Conservation (phyloP, 768 basidiomycete species). For the Mycena haematopus region DNA sequence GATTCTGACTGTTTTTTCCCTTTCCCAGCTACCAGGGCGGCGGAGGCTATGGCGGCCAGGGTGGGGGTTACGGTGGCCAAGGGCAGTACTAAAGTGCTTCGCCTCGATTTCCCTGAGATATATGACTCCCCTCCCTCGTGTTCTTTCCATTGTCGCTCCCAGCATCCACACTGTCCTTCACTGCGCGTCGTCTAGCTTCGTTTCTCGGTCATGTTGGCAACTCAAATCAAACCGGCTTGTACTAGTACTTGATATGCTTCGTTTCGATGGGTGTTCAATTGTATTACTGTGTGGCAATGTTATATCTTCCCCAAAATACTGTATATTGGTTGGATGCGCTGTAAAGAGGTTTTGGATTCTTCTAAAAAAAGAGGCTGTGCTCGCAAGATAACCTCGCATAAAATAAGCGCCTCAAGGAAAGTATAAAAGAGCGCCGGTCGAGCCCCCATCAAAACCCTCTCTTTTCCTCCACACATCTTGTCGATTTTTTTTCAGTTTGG, state of each 20-base stretch:
- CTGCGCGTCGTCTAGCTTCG: constrained; percentile 46
- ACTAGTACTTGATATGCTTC: constrained; percentile 45
- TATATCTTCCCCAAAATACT: not conserved
- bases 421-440: not conserved
- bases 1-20: too few relatives aligned
- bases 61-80: constrained; percentile 20
- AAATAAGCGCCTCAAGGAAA: constrained; percentile 19
- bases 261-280: constrained; percentile 28
- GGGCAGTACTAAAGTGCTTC: not conserved
- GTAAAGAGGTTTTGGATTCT: not conserved
- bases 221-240: constrained; percentile 50
- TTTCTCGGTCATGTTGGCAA: constrained; percentile 40
- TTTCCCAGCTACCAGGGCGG: constrained; percentile 33
- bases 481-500: constrained; percentile 20
- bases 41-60: constrained; percentile 15
- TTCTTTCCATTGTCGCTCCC: constrained; percentile 32
- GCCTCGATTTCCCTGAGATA: not conserved
- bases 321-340: not conserved
- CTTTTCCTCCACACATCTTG: constrained; percentile 19
- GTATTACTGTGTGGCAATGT: constrained; percentile 27
- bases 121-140: not conserved
- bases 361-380: not conserved
- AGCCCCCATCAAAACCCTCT: constrained; percentile 9
- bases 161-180: constrained; percentile 44
- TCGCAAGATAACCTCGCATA: not conserved